A percentile compares a stretch with the other conserved stretches of the same genome.
These are phyloP conservation scores for Irpex sp. DNA, from an alignment of 1,284 basidiomycete genomes.

Conservation along the genomic window DNA sequence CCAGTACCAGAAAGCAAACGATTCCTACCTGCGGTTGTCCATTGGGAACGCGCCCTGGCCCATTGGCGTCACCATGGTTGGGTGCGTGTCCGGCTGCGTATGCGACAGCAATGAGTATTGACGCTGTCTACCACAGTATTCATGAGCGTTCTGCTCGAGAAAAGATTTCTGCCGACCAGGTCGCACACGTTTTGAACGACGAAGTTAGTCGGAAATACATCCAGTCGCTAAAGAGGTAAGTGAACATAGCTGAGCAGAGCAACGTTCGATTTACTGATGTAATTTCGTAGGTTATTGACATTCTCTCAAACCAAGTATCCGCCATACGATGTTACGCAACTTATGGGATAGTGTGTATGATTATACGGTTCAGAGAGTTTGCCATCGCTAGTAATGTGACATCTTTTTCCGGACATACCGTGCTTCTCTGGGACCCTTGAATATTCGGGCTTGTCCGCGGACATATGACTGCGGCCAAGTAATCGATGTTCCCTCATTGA, in stretches of 20 bases:
- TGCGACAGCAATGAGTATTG: neutral
- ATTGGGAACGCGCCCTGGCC: constrained; percentile 99
- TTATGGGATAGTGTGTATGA: constrained; percentile 66
- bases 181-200: constrained; percentile 97
- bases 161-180: constrained; percentile 95
- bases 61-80: constrained; percentile 99
- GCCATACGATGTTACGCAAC: constrained; percentile 84
- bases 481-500: too few species aligned
- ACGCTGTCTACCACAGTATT: constrained; percentile 55
- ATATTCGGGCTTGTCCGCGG: too few species aligned
- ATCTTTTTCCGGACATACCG: too few species aligned
- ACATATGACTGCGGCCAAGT: too few species aligned
- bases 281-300: constrained; percentile 67
- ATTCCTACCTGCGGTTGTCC: constrained; percentile 93
- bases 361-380: too few species aligned
- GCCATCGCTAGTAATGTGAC: too few species aligned
- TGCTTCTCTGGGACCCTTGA: too few species aligned
- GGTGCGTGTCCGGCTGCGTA: constrained; percentile 46
- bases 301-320: constrained; percentile 95
- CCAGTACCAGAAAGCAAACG: constrained; percentile 93
- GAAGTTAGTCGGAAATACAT: constrained; percentile 99
- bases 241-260: constrained; percentile 6
- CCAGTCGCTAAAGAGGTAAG: constrained; percentile 91
- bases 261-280: constrained; percentile 1
- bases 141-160: constrained; percentile 97